Conservation (phyloP, 495 filamentous ascomycete species). For the Parathielavia hyrcaniae region DNA sequence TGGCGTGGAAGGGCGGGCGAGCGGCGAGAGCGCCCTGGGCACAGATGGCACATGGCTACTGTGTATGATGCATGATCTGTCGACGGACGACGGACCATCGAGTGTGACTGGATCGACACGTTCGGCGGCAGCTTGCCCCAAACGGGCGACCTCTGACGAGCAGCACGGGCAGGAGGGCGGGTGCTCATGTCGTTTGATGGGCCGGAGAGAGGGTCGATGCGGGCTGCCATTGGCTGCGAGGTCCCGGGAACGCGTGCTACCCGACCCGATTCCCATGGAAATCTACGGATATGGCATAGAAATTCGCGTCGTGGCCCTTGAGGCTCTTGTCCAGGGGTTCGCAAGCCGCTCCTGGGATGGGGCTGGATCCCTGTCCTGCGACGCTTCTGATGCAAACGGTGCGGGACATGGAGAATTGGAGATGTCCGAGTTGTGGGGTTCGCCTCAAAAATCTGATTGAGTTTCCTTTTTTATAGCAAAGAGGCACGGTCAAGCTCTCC, state of each 20-base stretch:
- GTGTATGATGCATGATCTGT: not conserved
- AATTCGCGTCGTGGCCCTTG: constrained; percentile 10
- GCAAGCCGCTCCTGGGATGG: constrained; percentile 17
- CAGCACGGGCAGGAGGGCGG: constrained; percentile 30
- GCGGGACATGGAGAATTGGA: constrained; percentile 10
- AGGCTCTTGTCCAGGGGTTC: constrained; percentile 28
- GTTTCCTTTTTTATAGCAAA: too few relatives aligned
- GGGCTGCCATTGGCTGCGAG: constrained; percentile 31
- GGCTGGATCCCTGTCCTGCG: constrained; percentile 45
- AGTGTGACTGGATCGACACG: not conserved
- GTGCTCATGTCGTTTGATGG: constrained; percentile 36
- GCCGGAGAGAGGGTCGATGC: constrained; percentile 8
- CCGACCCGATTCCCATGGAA: constrained; percentile 19
- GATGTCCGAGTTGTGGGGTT: not conserved
- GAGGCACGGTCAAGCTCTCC: too few relatives aligned
- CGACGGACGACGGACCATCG: not conserved
- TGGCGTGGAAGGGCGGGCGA: not conserved
- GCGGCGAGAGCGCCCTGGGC: not conserved
- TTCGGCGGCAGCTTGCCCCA: constrained; percentile 13
- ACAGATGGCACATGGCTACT: not conserved
- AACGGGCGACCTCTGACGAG: constrained; percentile 23
- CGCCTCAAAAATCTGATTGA: too few relatives aligned
- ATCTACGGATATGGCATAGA: too few relatives aligned
- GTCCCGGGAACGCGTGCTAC: not conserved
- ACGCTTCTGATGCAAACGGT: constrained; percentile 43